Evolutionary conservation across 225 moss, liverwort and hornwort genomes (phyloP).

Genomic region (Ulota crispa): DNA sequence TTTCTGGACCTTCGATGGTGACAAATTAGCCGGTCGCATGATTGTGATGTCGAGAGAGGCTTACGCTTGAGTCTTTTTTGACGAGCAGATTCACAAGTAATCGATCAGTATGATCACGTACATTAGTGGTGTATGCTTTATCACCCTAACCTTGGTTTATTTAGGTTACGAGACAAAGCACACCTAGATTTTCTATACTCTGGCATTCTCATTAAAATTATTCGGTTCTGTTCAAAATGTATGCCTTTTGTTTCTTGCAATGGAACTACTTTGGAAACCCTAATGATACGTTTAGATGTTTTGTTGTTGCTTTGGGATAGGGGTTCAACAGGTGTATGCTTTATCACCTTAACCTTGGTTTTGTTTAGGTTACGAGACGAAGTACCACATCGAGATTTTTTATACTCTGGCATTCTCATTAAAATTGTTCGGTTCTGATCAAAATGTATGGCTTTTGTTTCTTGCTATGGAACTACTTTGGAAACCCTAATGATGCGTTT

Average conservation of each 20-base stretch:
- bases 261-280: not conserved
- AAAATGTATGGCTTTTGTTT: not conserved
- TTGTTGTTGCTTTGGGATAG: constrained; percentile 3
- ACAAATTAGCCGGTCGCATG: constrained; percentile 38
- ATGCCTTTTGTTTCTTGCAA: not conserved
- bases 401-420: not conserved
- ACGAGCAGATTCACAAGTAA: constrained; percentile 26
- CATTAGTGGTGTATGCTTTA: constrained; percentile 9
- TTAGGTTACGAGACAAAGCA: not conserved
- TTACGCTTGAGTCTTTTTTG: constrained; percentile 14
- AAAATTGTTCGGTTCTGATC: not conserved
- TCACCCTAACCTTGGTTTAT: not conserved
- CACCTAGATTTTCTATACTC: not conserved
- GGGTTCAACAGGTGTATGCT: constrained; percentile 27
- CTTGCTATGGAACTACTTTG: not conserved
- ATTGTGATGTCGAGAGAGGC: constrained; percentile 4
- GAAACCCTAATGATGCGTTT: not conserved
- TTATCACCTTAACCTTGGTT: constrained; percentile 2
- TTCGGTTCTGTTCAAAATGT: not conserved
- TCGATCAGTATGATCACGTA: constrained; percentile 43
- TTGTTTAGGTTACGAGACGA: not conserved
- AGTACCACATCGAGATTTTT: constrained; percentile 1
- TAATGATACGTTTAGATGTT: not conserved
- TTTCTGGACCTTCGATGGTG: constrained; percentile 1
- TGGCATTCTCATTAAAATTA: not conserved